These are phyloP conservation scores for Fusarium paranaense DNA, from an alignment of 2,329 filamentous ascomycete species.

Conservation along the genomic window DNA sequence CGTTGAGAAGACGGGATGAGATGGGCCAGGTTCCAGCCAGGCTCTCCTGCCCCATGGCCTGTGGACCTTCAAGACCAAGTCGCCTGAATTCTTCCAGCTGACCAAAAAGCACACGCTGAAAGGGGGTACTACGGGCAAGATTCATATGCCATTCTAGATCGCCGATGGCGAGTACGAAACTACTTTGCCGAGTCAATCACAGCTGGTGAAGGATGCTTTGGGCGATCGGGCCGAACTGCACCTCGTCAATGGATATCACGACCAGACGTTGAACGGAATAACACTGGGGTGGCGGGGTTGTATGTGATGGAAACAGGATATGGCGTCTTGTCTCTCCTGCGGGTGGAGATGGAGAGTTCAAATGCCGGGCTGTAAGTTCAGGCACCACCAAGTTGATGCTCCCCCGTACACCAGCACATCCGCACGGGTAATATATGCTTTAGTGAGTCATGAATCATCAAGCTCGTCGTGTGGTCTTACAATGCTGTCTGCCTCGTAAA, in stretches of 20 bases:
- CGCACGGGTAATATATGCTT: background rate
- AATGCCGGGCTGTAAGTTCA: background rate
- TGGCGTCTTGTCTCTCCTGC: background rate
- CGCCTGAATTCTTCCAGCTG: slow-evolving; percentile 1
- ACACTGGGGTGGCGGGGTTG: background rate
- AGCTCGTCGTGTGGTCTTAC: slow-evolving; percentile 8
- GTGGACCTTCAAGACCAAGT: background rate
- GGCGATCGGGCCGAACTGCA: slow-evolving; percentile 14
- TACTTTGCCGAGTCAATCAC: slow-evolving; percentile 6
- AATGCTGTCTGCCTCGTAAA: background rate
- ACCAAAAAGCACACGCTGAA: slow-evolving; percentile 8
- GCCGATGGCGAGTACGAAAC: slow-evolving; percentile 18
- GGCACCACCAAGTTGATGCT: background rate
- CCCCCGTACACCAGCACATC: background rate
- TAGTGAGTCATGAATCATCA: background rate
- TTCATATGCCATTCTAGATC: slow-evolving; percentile 18
- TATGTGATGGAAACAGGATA: no score
- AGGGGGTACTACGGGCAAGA: background rate
- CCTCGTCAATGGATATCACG: slow-evolving; percentile 12
- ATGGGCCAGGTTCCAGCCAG: background rate
- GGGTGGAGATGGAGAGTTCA: slow-evolving; percentile 10
- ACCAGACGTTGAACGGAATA: background rate
- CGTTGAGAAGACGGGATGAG: background rate
- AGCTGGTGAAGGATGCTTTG: slow-evolving; percentile 17
- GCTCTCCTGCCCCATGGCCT: slow-evolving; percentile 3